phyloP scores from a whole-genome alignment of 495 filamentous ascomycete genomes.

The Tuber indicum region DNA sequence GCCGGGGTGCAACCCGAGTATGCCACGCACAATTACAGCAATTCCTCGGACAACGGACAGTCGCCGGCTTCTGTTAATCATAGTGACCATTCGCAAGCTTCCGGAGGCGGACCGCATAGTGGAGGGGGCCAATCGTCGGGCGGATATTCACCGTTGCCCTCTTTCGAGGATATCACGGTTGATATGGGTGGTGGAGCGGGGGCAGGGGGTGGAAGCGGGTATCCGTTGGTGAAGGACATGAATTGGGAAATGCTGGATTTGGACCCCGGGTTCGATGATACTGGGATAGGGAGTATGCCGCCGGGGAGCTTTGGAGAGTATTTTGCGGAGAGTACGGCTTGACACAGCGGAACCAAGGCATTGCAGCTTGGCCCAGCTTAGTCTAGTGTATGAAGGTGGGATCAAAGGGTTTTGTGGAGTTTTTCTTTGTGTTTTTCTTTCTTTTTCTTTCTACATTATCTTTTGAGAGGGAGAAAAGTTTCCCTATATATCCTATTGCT shows the following conservation, averaged over 20 bases:
- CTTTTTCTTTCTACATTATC: background rate
- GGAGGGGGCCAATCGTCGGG: slow-evolving; percentile 14
- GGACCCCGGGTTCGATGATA: slow-evolving; percentile 15
- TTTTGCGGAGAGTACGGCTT: slow-evolving; percentile 22
- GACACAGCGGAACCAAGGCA: slow-evolving; percentile 5
- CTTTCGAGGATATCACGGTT: slow-evolving; percentile 12
- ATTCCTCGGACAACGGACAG: slow-evolving; percentile 30
- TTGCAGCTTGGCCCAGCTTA: background rate
- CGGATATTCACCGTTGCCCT: slow-evolving; percentile 19
- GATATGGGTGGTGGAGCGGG: slow-evolving; percentile 5
- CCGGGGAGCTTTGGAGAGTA: slow-evolving; percentile 17
- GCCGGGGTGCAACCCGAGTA: slow-evolving; percentile 18
- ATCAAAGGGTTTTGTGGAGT: slow-evolving; percentile 12
- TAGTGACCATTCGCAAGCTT: slow-evolving; percentile 29
- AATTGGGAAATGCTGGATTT: slow-evolving; percentile 28
- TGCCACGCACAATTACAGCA: slow-evolving; percentile 7
- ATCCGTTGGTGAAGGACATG: slow-evolving; percentile 24
- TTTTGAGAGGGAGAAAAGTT: slow-evolving; percentile 15
- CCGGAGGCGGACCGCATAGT: slow-evolving; percentile 8
- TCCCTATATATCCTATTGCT: slow-evolving; percentile 1
- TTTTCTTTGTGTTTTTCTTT: slow-evolving; percentile 4
- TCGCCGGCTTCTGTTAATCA: slow-evolving; percentile 33
- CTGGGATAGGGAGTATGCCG: slow-evolving; percentile 18
- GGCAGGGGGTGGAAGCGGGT: slow-evolving; percentile 6
- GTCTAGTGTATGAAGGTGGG: background rate